Evolutionary conservation across 192 early-diverging fungal species (phyloP), one percentile per base, ranked within the genome.

Genomic region (Coemansia sp.): DNA sequence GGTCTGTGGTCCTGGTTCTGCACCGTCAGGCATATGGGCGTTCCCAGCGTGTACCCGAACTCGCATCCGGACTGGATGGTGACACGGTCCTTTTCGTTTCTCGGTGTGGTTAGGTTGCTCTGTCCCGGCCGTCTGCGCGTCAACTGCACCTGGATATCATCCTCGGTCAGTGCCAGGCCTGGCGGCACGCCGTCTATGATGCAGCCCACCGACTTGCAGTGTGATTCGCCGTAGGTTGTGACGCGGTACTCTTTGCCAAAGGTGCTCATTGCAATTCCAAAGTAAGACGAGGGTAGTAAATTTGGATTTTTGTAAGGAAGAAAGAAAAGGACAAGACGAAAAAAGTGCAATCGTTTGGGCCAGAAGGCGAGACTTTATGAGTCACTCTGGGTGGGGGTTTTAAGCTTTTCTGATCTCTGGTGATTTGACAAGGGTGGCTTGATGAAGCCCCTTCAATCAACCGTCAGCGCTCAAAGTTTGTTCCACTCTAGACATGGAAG

Each of bases 161-260:
- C 82, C 79, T 97, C 97, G 36, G 86, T 90, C 57, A 98, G 71
- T 30, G 86, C 82, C 60, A 98, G 78, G n/a, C 97, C 95, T 4
- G 97, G 97, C 25, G 97, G 97, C 61, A 88, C 89, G 48, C 95
- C 95, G 67, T 98, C 97, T 59, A 98, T 83, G 62, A 98, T 95
- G 56, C 94, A 94, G 53, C 95, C 95, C 7, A 98, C 95, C 15
- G 88, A 94, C 66, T 96, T 97, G 83, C 97, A 98, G 84, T 98
- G 97, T 33, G 94, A 97, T 81, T 98, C 96, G 62, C 96, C 96
- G 79, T 89, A 97, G 33, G 96, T 98, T 2, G 94, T 94, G 19
- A 97, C 91, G 58, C 92, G 86, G 82, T 87, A 95, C 55, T 85
- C 74, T 30, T 75, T 88, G 58, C 94, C 94, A 83, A 95, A 95